Base-by-base conservation (phyloP, 192 early-diverging fungal species). In the Gryganskiella cystojenkinii region DNA sequence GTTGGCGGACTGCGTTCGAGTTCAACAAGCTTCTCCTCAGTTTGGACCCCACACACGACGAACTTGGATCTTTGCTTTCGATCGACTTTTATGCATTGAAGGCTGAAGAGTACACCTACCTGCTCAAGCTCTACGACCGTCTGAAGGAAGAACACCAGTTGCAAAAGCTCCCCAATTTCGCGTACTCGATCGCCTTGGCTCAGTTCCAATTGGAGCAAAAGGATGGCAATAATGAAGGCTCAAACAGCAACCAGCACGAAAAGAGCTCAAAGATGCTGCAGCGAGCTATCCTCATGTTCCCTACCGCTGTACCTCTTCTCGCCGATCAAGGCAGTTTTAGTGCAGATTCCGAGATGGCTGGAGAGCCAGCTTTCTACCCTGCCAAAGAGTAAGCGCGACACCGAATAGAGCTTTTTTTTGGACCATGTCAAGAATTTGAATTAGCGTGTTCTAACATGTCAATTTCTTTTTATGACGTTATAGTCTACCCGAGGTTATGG, bases 1-100 rank as follows among this genome's bases (percentile, higher is more conserved):
- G 95, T 80, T 98, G 96, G 96, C 80, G 94, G 42, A 98, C 96
- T 24, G 90, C 92, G 22, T 91, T 96, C 67, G 96, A 97, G 81
- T 91, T 95, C 54, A 89, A 93, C 55, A 98, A 94, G 81, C 80
- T 81, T 2, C 44, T 61, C 15, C 47, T 80, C 34, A 90, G 89
- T 56, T 81, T 97, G 58, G 94, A 95, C 69, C 92, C 94, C 3
- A 79, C 76, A 31, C 80, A 81, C 13, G 96, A 98, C 62, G 93
- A 95, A 11, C 81, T 94, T 5, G 88, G 94, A 8, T 85, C 89
- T 3, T 65, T 94, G 35, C 72, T 92, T 64, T 89, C 90, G 31
- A 89, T 97, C 67, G 96, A 98, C 64, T 95, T 91, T 79, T 90
- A 92, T 80, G 94, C 95, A 1, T 64, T 96, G 24, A 94, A 92